A percentile compares a stretch with the other conserved stretches of the same genome.
phyloP scores from a whole-genome alignment of 768 basidiomycete genomes.

The Agaricus blazei region DNA sequence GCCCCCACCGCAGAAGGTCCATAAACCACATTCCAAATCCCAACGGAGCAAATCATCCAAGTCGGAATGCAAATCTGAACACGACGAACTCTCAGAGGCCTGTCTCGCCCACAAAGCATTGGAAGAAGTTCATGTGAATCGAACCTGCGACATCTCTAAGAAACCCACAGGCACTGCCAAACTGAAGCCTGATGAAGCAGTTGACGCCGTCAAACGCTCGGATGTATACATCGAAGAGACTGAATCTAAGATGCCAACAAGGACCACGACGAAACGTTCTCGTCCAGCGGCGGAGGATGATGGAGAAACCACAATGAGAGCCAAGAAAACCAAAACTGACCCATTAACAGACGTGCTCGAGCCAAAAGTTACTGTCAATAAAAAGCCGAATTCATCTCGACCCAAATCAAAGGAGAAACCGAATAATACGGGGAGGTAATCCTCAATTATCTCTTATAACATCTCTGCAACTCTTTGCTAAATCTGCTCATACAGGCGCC shows the following conservation, averaged over 20 bases:
- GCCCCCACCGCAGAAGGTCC: background rate
- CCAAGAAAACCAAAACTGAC: background rate
- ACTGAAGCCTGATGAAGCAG: background rate
- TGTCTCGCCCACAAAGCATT: no score
- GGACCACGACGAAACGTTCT: background rate
- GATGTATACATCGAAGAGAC: background rate
- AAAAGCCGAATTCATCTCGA: background rate
- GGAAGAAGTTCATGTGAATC: no score
- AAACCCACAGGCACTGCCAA: no score
- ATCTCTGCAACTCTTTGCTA: background rate
- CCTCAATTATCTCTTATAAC: background rate
- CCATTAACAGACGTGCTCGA: background rate
- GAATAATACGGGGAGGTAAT: conserved; percentile 15
- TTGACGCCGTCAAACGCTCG: background rate
- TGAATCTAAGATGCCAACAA: background rate
- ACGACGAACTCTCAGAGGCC: background rate
- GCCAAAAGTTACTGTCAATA: background rate
- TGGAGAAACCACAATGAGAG: background rate
- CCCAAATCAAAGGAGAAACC: background rate
- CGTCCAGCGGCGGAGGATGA: background rate
- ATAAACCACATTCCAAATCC: background rate
- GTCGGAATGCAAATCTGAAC: background rate
- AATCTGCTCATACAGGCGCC: background rate
- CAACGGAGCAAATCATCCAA: background rate
- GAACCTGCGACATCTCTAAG: no score